A percentile compares a stretch with the other conserved stretches of the same genome.
Conservation (phyloP, 768 basidiomycete genomes). For the Trametes gibbosa region DNA sequence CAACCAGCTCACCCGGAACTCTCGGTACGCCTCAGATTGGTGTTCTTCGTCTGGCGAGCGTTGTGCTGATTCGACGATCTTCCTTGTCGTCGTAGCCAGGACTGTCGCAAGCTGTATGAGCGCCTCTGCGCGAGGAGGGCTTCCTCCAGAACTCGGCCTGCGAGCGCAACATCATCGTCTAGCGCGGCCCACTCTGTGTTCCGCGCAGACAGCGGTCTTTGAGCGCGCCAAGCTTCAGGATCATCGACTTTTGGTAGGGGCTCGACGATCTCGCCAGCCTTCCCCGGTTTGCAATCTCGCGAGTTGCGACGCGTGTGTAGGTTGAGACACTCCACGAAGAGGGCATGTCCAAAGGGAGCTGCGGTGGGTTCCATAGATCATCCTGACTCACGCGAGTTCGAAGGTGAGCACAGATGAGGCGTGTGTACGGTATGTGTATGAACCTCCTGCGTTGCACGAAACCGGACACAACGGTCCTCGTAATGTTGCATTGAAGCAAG, state of each 20-base stretch:
- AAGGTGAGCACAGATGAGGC: too few relatives aligned
- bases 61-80: neutral
- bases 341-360: too few relatives aligned
- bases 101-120: slow-evolving; percentile 31
- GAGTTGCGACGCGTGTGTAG: too few relatives aligned
- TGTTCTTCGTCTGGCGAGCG: neutral
- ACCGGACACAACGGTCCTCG: too few relatives aligned
- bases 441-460: too few relatives aligned
- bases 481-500: too few relatives aligned
- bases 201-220: slow-evolving; percentile 29
- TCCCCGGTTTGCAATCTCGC: too few relatives aligned
- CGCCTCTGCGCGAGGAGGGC: slow-evolving; percentile 39
- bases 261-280: too few relatives aligned
- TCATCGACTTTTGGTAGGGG: slow-evolving; percentile 52
- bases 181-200: slow-evolving; percentile 40
- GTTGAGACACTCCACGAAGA: too few relatives aligned
- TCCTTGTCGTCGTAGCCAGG: neutral
- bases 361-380: too few relatives aligned
- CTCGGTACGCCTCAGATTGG: slow-evolving; percentile 10
- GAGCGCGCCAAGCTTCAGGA: slow-evolving; percentile 37
- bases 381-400: too few relatives aligned
- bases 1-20: slow-evolving; percentile 15
- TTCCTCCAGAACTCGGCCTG: slow-evolving; percentile 42
- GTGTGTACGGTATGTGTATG: too few relatives aligned
- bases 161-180: slow-evolving; percentile 42